Evolutionary conservation across 352 stramenopile species (phyloP), one percentile per base, ranked within the genome.

Genomic region (Pythium inflatum): DNA sequence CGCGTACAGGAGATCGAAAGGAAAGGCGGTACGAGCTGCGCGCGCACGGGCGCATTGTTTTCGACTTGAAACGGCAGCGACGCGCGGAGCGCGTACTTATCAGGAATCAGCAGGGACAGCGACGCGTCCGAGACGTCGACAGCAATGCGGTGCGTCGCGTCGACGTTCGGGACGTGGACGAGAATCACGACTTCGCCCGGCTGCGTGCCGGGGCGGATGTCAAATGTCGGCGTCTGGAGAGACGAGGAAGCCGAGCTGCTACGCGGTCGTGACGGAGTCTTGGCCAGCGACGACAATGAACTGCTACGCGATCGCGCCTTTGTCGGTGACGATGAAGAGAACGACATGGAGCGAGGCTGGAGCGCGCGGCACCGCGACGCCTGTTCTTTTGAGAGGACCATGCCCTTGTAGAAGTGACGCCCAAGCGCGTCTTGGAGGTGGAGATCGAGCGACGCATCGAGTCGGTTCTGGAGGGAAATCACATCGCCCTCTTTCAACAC

Each of bases 361-460:
- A 83, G 56, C 0, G 71, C 73, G 57, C 85, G 87, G 71, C 71
- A 89, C 2, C 78, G 67, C 31, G 83, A 74, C 1, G 82, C 86
- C 48, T 93, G 83, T 24, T 90, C 82, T 30, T 88, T 89, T 4
- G 83, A 85, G 5, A 91, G 70, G 24, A 92, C 76, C 66, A 84
- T 87, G 4, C 78, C 81, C 27, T 82, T 78, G 61, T 81, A 82
- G 30, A 88, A 93, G 61, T 90, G 74, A 1, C 85, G 77, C 18
- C 82, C 76, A 24, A 92, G 58, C 3, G 68, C 61, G 62, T 94
- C 86, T 20, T 83, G 14, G 13, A 92, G 61, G 54, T 89, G 78
- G 1, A 90, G 68, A 25, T 88, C 71, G 3, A 88, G 50, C 5
- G 88, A 76, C 0, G 60, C 70, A 49, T 90, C 78, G 4, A 91